A percentile compares a stretch with the other conserved stretches of the same genome.
Conservation (phyloP, 2,329 filamentous ascomycete species). For the Raffaelea ambrosiae region DNA sequence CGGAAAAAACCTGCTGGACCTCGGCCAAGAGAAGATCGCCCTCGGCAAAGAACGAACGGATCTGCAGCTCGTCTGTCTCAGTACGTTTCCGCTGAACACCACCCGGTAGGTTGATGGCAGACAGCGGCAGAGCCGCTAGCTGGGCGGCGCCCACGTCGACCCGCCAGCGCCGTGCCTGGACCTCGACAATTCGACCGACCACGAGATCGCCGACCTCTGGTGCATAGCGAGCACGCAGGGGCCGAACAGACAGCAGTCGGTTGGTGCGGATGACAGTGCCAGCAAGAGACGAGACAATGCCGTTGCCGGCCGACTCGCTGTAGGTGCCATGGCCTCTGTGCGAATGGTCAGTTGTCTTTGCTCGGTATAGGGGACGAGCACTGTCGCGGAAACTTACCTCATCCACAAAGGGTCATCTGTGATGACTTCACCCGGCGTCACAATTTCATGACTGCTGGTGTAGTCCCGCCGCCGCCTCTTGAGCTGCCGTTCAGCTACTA, state of each 20-base stretch:
- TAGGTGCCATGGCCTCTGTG: slow-evolving; percentile 87
- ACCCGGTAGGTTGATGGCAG: slow-evolving; percentile 87
- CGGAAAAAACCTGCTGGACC: slow-evolving; percentile 80
- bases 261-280: slow-evolving; percentile 90
- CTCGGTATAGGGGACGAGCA: background rate
- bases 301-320: slow-evolving; percentile 49
- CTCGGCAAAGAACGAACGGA: slow-evolving; percentile 93
- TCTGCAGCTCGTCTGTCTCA: slow-evolving; percentile 93
- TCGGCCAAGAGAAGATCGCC: slow-evolving; percentile 91
- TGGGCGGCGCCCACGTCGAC: slow-evolving; percentile 87
- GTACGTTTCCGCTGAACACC: slow-evolving; percentile 87
- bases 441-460: slow-evolving; percentile 48
- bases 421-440: slow-evolving; percentile 83
- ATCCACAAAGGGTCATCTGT: slow-evolving; percentile 96
- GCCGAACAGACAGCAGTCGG: slow-evolving; percentile 87
- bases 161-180: slow-evolving; percentile 89
- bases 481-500: slow-evolving; percentile 24
- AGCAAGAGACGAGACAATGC: slow-evolving; percentile 83
- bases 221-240: slow-evolving; percentile 84
- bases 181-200: slow-evolving; percentile 85
- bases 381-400: too few species aligned
- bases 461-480: slow-evolving; percentile 7
- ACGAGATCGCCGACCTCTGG: slow-evolving; percentile 96
- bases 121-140: slow-evolving; percentile 76
- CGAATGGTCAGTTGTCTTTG: background rate